Conservation (phyloP, 2,329 filamentous ascomycete species). For the Sclerotinia minor region DNA sequence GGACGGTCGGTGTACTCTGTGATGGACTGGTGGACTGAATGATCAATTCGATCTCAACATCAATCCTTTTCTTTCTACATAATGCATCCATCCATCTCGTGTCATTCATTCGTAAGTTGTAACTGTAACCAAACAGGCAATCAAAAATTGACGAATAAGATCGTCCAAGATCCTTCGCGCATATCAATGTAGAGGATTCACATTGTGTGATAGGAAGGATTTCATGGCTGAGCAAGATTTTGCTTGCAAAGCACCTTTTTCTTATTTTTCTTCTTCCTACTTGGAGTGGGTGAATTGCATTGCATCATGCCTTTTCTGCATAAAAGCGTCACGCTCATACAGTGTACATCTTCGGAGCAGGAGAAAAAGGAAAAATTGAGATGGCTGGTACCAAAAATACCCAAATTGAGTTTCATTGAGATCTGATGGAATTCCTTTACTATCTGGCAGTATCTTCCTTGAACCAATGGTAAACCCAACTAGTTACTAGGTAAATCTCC, state of each 20-base stretch:
- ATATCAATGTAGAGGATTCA: neutral
- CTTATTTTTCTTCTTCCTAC: neutral
- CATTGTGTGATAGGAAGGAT: slow-evolving; percentile 5
- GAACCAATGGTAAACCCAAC: no score
- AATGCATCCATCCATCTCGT: no score
- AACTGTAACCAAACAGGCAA: neutral
- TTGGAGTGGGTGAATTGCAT: neutral
- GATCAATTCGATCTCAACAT: no score
- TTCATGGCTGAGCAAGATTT: neutral
- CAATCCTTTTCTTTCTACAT: neutral
- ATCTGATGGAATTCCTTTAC: neutral
- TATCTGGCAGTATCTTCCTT: neutral
- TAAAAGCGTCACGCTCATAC: slow-evolving; percentile 11
- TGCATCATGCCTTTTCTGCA: slow-evolving; percentile 7
- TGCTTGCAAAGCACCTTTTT: neutral
- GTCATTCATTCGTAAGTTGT: neutral
- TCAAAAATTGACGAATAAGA: slow-evolving; percentile 6
- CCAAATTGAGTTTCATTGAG: neutral
- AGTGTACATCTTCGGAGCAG: neutral
- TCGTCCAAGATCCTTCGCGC: neutral
- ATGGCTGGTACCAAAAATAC: slow-evolving; percentile 15
- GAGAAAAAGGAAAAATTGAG: slow-evolving; percentile 1
- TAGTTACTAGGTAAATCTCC: neutral
- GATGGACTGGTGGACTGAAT: no score
- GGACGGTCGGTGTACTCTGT: no score